Evolutionary conservation across 352 stramenopile species (phyloP).

Genomic region (Pythium vanterpoolii): DNA sequence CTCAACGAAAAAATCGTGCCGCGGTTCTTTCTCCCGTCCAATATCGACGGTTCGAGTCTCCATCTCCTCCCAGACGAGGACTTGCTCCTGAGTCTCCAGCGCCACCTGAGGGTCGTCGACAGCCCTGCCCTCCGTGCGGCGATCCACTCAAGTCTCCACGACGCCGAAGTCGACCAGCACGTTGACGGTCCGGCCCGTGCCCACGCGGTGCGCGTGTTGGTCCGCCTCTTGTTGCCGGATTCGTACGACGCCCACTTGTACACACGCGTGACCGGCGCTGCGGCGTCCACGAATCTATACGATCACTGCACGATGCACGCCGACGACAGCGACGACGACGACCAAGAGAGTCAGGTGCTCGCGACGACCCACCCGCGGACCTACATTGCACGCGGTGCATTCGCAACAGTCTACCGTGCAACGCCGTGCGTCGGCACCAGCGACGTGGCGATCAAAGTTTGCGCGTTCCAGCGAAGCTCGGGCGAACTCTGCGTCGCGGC

Average conservation of each 20-base stretch:
- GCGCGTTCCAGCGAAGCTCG: conserved; percentile 37
- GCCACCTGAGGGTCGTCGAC: conserved; percentile 24
- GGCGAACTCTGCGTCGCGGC: conserved; percentile 41
- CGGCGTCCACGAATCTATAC: neutral
- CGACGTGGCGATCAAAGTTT: conserved; percentile 48
- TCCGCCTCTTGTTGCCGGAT: conserved; percentile 38
- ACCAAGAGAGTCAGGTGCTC: neutral
- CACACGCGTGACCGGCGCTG: neutral
- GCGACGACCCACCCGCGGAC: neutral
- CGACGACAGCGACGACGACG: neutral
- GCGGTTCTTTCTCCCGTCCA: conserved; percentile 22
- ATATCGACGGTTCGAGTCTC: conserved; percentile 14
- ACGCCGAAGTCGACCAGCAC: conserved; percentile 17
- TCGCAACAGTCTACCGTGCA: conserved; percentile 14
- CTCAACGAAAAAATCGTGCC: conserved; percentile 15
- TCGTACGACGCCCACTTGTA: conserved; percentile 41
- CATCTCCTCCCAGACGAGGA: conserved; percentile 24
- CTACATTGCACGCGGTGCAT: conserved; percentile 13
- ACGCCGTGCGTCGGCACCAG: neutral
- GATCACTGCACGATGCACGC: neutral
- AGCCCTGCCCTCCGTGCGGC: conserved; percentile 4
- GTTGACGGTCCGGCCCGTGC: conserved; percentile 9
- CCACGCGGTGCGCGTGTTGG: conserved; percentile 25
- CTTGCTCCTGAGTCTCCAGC: conserved; percentile 45
- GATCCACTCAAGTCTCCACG: conserved; percentile 23